Evolutionary conservation across 2,329 filamentous ascomycete species (phyloP).

Genomic region (Beauveria medogensis): DNA sequence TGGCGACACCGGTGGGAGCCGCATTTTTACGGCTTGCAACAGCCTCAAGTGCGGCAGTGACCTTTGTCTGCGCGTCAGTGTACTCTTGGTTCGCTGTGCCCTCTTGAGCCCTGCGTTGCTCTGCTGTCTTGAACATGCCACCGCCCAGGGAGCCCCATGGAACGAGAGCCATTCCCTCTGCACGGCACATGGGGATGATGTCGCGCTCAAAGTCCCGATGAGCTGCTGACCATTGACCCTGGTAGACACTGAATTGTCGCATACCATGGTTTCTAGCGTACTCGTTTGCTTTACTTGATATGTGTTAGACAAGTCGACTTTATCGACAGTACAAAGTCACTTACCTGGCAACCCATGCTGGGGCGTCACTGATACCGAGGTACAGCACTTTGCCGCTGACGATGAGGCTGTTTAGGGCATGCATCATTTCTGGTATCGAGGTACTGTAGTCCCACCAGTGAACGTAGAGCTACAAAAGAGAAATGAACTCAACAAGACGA

Average conservation of each 20-base stretch:
- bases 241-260: constrained; percentile 53
- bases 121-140: constrained; percentile 37
- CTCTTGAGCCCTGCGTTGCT: constrained; percentile 25
- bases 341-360: constrained; percentile 57
- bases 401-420: constrained; percentile 55
- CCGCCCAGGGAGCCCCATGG: constrained; percentile 51
- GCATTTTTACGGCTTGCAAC: constrained; percentile 39
- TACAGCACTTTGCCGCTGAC: constrained; percentile 54
- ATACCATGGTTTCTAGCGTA: constrained; percentile 65
- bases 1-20: constrained; percentile 42
- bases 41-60: constrained; percentile 38
- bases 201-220: constrained; percentile 34
- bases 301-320: constrained; percentile 11
- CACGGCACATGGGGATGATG: constrained; percentile 35
- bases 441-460: constrained; percentile 65
- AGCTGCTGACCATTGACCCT: constrained; percentile 33
- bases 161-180: constrained; percentile 42
- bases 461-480: constrained; percentile 51
- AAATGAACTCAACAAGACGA: neutral
- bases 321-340: neutral
- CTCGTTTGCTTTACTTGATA: constrained; percentile 49
- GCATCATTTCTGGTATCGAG: constrained; percentile 48
- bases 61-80: constrained; percentile 44
- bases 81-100: constrained; percentile 30
- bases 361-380: constrained; percentile 59